Evolutionary conservation across 2,329 filamentous ascomycete genomes (phyloP), one percentile per base, ranked within the genome.

Genomic region (Ceratocystis eucalypticola): DNA sequence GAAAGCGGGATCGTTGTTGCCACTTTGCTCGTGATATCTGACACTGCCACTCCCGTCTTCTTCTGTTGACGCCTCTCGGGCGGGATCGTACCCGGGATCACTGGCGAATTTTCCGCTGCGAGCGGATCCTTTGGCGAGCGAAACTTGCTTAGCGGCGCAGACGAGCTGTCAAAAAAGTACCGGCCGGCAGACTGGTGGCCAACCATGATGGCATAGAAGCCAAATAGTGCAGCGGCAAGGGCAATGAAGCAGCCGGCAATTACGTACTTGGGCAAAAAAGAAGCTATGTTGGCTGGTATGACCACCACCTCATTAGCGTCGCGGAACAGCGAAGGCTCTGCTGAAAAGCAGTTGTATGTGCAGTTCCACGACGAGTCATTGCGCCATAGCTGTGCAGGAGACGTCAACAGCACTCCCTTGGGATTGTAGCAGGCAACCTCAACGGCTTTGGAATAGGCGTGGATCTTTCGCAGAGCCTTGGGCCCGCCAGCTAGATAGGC

Each of bases 351-450:
- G 28, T 62, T 59, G 59, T 68, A 68, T 2, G 66, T 68, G 48
- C 66, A 68, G 59, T 68, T 68, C 66, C 66, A 68, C 12, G 57
- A 63, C 7, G 66, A 68, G 50, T 68, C 66, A 50, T 68, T 68
- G 30, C 66, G 66, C 66, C 66, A 68, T 17, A 68, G 66, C 59
- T 68, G 66, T 12, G 57, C 57, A 2, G 66, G 66, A 12, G 66
- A 68, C 15, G 61, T 63, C 20, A 68, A 28, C 15, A 68, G 64
- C 12, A 46, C 22, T 17, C 66, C 66, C 45, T 55, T 30, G 5
- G 66, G 37, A 22, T 68, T 59, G 30, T 65, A 65, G 63, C 66
- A 68, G 48, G 63, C 63, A 12, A 62, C 59, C 59, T 68, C 66
- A 20, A 68, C 55, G 59, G 66, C 66, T 7, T 65, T 48, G 25